Evolutionary conservation across 2,329 filamentous ascomycete species (phyloP).

Genomic region (Microsporum audouinii): DNA sequence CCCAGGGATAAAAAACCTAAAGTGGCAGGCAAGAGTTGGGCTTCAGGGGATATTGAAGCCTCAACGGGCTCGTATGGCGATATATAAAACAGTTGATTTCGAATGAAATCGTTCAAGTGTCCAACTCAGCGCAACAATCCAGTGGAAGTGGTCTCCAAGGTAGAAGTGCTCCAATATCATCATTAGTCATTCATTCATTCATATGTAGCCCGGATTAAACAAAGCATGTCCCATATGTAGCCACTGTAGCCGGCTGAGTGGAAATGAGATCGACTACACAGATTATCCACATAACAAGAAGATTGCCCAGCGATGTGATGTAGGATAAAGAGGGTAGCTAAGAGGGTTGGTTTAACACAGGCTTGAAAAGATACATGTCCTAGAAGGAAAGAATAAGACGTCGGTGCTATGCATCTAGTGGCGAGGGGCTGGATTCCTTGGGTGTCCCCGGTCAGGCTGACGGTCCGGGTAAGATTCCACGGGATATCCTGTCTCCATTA

Average conservation of each 20-base stretch:
- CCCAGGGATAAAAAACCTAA: not conserved
- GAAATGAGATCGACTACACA: not conserved
- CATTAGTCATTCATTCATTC: not conserved
- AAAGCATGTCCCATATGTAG: not conserved
- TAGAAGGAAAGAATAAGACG: not conserved
- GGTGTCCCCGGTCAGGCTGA: constrained; percentile 27
- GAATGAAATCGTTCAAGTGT: not conserved
- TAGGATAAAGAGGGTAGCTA: not conserved
- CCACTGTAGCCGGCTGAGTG: not conserved
- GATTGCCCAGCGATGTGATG: not conserved
- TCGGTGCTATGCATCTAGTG: constrained; percentile 18
- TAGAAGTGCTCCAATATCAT: not conserved
- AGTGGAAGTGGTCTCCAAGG: not conserved
- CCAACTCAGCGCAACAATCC: not conserved
- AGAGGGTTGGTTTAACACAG: not conserved
- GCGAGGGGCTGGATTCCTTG: constrained; percentile 29
- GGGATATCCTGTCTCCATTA: constrained; percentile 33
- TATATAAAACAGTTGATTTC: not conserved
- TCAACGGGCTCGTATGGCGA: not conserved
- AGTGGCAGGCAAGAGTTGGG: not conserved
- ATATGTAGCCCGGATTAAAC: not conserved
- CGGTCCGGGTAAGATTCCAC: constrained; percentile 27
- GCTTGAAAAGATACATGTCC: not conserved
- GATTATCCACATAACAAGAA: not conserved
- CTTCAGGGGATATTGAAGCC: not conserved